A percentile compares a stretch with the other conserved stretches of the same genome.
Conservation (phyloP, 176 grass and related monocot species). For the Avena eriantha region DNA sequence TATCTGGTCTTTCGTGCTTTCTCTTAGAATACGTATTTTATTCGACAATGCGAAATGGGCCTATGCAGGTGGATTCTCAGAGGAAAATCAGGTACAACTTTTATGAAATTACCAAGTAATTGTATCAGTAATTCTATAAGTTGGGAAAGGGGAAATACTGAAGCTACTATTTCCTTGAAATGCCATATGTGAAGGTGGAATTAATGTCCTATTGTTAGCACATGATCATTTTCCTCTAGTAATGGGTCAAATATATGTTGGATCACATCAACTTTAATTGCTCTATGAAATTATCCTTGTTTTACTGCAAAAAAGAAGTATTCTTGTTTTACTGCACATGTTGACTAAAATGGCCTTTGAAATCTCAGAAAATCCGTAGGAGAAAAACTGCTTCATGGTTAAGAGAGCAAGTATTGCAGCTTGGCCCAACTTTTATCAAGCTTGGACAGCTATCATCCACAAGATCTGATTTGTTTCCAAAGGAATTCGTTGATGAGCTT, state of each 20-base stretch:
- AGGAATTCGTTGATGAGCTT: conserved; percentile 92
- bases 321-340: conserved; percentile 5
- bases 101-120: conserved; percentile 25
- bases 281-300: background rate
- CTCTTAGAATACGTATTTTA: conserved; percentile 71
- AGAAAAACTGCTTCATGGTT: conserved; percentile 85
- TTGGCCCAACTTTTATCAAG: conserved; percentile 97
- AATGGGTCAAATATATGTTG: background rate
- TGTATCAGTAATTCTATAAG: background rate
- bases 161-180: background rate
- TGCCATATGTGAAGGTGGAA: conserved; percentile 9
- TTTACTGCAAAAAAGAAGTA: conserved; percentile 1
- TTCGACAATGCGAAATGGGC: conserved; percentile 96
- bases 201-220: conserved; percentile 21
- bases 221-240: background rate
- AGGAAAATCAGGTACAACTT: conserved; percentile 79
- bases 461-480: conserved; percentile 93
- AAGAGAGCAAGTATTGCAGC: conserved; percentile 92
- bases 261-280: conserved; percentile 17
- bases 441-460: conserved; percentile 95
- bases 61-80: conserved; percentile 78
- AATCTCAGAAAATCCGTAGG: conserved; percentile 76
- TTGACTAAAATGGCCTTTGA: conserved; percentile 29
- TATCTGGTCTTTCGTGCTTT: conserved; percentile 95
- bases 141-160: background rate